Evolutionary conservation across 2,329 filamentous ascomycete species (phyloP), one percentile per base, ranked within the genome.

Genomic region (Scorias spongiosa): DNA sequence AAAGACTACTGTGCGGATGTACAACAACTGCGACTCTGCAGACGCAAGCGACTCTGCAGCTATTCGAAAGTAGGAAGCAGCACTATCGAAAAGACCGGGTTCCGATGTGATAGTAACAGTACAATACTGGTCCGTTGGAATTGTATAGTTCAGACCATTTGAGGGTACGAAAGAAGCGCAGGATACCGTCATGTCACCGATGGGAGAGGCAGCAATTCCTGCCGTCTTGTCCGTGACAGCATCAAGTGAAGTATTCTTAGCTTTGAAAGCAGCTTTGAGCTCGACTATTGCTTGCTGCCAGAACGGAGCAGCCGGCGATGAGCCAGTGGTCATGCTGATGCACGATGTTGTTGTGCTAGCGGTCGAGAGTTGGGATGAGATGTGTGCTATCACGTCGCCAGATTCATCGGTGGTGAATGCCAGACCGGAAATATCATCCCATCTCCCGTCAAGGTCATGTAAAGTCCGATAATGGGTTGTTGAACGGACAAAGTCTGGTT

Each of bases 101-200:
- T 49, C 49, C 28, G 15, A 32, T 7, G 47, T 50, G 17, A 56
- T 48, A 20, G 42, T 49, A 37, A 58, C 38, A 5, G 46, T 40
- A 20, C 46, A 49, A 9, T 43, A 15, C 44, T 73, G 66, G 20
- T 69, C 65, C 2, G 66, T 63, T 7, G 63, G 56, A 6, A 70
- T 70, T 1, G 66, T 65, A 52, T 78, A 78, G 47, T 78, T 71
- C 11, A 76, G 60, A 60, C 72, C 70, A 52, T 77, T 69, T 3
- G 66, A 71, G 0, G 75, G 74, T 53, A 79, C 72, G 26, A 73
- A 51, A 2, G 69, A 72, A 40, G 69, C 62, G 44, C 68, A 71
- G 2, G 64, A 63, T 5, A 70, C 73, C 11, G 68, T 55, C 18
- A 67, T 65, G 28, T 69, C 67, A 17, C 66, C 63, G 14, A 68